Evolutionary conservation across 768 basidiomycete species (phyloP), one percentile per base, ranked within the genome.

Genomic region (Paxillus rubicundulus): DNA sequence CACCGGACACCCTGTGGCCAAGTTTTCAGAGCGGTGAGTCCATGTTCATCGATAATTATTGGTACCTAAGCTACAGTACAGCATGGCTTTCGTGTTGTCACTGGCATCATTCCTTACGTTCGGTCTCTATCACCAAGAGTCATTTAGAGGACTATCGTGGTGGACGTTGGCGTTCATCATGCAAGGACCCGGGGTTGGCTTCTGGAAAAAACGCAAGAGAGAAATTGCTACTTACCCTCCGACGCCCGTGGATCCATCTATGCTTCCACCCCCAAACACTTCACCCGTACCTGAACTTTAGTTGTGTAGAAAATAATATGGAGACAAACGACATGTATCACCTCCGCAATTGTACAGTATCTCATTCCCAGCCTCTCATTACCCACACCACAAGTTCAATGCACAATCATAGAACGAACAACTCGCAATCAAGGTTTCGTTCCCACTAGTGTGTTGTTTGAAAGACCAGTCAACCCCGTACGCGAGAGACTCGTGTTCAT

Each of bases 401-500:
- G 75, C 69, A 65, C 93, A 91, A 63, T 99, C 97, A 63, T 98
- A 99, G 72, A 99, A 99, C 16, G 93, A 97, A 65, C 93, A 95
- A 57, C 86, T 95, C 8, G 85, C 93, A 34, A 98, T 76, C 47
- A 87, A 49, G 2, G 84, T 85, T 33, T 73, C 67, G 1, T 59
- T 56, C 4, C 60, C 67, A 12, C 54, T 65, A 9, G 59, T 18
- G 16, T 34, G 52, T 27, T 64, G 54, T 16, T 69, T 71, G 52
- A 80, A 80, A 6, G 82, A 87, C 96, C 96, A 98, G 68, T 98
- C 94, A 3, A 76, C 88, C 0, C 96, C 96, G 65, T 98, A 98
- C 14, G 92, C 93, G 56, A 98, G 75, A 6, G 88, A 91, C 53
- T 78, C 68, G 61, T 98, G 96, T 49, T 74, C 77, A 54, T 92